Evolutionary conservation across 2,329 filamentous ascomycete genomes (phyloP), one percentile per base, ranked within the genome.

Genomic region (Kalmusia sp.): DNA sequence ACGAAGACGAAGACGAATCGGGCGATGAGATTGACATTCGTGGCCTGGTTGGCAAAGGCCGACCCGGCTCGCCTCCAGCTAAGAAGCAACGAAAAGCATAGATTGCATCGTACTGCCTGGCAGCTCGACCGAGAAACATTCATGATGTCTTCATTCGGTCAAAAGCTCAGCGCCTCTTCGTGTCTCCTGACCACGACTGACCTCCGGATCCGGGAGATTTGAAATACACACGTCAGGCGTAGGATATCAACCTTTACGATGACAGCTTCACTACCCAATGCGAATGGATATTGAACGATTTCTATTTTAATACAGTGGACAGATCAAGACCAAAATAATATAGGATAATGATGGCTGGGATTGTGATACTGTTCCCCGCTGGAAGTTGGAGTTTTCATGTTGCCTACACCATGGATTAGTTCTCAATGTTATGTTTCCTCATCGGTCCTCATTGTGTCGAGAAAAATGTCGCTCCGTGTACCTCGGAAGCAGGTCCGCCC

Each of bases 11-110:
- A 28, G 33, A 78, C 7, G 82, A 81, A 6, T 84, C 84, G 11
- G 82, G 81, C 30, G 79, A 79, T 17, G 80, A 82, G 49, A 65
- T 80, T 28, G 79, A 81, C 46, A 80, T 81, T 51, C 71, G 77
- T 21, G 72, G 70, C 6, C 68, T 81, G 15, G 78, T 81, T 8
- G 72, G 75, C 24, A 76, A 81, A 54, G 80, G 80, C 39, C 80
- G 78, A 57, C 54, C 54, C 22, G 58, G 63, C 35, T 61, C 65
- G 22, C 72, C 72, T 19, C 66, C 72, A 14, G 45, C 63, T 2
- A 76, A 76, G 71, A 79, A 73, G 63, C 70, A 71, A 73, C 73
- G 77, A 31, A 73, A 75, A 53, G 76, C 67, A 22, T 74, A 62
- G 44, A 46, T 7, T 8, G n/a, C 15, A 21, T n/a, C 1, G 43